A percentile compares a stretch with the other conserved stretches of the same genome.
Evolutionary conservation across 257 asterid species (phyloP).

Genomic region (Solanum gracilifrons): DNA sequence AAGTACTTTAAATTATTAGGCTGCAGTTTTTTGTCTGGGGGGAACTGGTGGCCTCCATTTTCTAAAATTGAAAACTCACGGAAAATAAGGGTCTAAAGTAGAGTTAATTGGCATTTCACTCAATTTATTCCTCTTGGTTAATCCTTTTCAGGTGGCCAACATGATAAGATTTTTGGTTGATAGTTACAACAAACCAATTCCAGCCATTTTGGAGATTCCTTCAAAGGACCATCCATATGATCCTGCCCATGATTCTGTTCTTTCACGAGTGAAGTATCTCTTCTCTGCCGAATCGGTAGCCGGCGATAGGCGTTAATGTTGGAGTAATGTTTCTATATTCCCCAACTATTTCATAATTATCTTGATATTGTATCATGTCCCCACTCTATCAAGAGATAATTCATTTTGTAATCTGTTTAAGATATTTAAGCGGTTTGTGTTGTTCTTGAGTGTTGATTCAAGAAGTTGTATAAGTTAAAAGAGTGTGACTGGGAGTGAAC

Average conservation of each 20-base stretch:
- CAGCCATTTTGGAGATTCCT: constrained; percentile 90
- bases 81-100: neutral
- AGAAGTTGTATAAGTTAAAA: neutral
- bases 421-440: neutral
- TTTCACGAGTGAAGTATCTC: constrained; percentile 75
- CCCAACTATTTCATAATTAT: neutral
- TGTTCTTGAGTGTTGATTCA: neutral
- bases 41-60: neutral
- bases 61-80: neutral
- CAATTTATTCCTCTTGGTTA: neutral
- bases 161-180: constrained; percentile 81
- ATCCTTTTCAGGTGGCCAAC: constrained; percentile 54
- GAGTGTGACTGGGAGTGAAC: neutral
- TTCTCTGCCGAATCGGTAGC: constrained; percentile 61
- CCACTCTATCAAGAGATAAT: neutral
- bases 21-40: neutral
- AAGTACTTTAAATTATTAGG: neutral
- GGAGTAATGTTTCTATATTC: neutral
- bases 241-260: constrained; percentile 86
- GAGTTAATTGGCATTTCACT: neutral
- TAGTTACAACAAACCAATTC: constrained; percentile 82
- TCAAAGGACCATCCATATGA: constrained; percentile 94
- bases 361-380: neutral
- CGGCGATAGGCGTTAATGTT: constrained; percentile 46
- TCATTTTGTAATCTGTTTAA: neutral